A percentile compares a stretch with the other conserved stretches of the same genome.
Evolutionary conservation across 2,329 filamentous ascomycete species (phyloP).

Genomic region (Hirsutella rhossiliensis): DNA sequence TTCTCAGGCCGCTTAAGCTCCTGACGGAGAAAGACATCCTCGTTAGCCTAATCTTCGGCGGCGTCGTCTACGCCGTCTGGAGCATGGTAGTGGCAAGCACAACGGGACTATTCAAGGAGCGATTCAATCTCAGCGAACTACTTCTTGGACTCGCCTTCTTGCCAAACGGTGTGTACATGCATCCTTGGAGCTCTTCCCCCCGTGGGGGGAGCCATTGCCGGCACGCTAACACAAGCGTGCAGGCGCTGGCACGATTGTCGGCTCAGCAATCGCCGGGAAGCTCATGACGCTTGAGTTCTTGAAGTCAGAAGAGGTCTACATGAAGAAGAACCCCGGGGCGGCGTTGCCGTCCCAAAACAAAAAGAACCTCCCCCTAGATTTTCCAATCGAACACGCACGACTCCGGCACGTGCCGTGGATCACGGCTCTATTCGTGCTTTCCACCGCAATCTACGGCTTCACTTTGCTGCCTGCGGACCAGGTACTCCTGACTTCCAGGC

Average conservation of each 20-base stretch:
- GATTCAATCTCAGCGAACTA: constrained; percentile 12
- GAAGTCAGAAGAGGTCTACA: constrained; percentile 13
- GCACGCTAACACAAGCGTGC: neutral
- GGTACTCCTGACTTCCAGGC: neutral
- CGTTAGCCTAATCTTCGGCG: constrained; percentile 28
- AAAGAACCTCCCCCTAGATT: constrained; percentile 18
- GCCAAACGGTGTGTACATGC: constrained; percentile 12
- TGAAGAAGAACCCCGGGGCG: constrained; percentile 10
- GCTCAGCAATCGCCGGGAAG: constrained; percentile 26
- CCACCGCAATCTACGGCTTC: constrained; percentile 22
- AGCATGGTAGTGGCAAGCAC: constrained; percentile 32
- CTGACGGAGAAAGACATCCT: constrained; percentile 30
- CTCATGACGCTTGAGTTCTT: constrained; percentile 27
- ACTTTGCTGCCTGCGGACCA: neutral
- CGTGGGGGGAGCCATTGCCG: neutral
- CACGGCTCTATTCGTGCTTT: constrained; percentile 20
- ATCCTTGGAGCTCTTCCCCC: no score
- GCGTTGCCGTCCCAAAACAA: constrained; percentile 2
- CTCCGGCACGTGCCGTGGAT: constrained; percentile 28
- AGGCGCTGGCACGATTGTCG: constrained; percentile 14
- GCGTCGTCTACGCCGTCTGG: constrained; percentile 25
- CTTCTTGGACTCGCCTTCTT: constrained; percentile 13
- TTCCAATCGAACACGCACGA: constrained; percentile 28
- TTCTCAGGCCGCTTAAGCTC: constrained; percentile 23
- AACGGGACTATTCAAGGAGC: constrained; percentile 19